Evolutionary conservation across 495 filamentous ascomycete species (phyloP).

Genomic region (Talaromyces borbonicus): DNA sequence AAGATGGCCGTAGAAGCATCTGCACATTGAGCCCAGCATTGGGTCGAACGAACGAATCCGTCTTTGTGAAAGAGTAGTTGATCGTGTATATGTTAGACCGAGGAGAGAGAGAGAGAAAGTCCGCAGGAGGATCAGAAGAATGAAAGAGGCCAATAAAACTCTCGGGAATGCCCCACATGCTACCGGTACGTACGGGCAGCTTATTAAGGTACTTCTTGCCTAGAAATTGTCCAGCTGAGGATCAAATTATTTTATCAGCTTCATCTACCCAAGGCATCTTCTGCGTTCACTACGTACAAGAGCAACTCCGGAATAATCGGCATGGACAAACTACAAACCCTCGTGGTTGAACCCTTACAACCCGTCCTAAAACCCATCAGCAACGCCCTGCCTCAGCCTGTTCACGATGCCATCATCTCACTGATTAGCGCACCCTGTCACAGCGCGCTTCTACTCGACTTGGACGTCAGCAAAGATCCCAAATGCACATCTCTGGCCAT

Average conservation of each 20-base stretch:
- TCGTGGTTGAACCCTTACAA: conserved; percentile 55
- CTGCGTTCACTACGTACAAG: no score
- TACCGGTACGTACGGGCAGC: no score
- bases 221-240: no score
- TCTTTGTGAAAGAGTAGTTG: no score
- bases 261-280: background rate
- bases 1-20: conserved; percentile 32
- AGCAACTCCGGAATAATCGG: no score
- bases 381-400: conserved; percentile 64
- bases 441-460: conserved; percentile 65
- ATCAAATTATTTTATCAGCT: background rate
- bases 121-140: conserved; percentile 1
- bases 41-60: no score
- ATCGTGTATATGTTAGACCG: no score
- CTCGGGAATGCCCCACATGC: no score
- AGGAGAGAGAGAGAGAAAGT: no score
- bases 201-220: no score
- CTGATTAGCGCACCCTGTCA: conserved; percentile 81
- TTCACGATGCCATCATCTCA: conserved; percentile 63
- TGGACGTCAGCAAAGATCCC: conserved; percentile 58
- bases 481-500: conserved; percentile 78
- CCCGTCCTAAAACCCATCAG: conserved; percentile 64
- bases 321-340: conserved; percentile 35
- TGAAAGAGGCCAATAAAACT: no score
- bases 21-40: background rate